Evolutionary conservation across 352 stramenopile genomes (phyloP).

Genomic region (Phytophthora vignae): DNA sequence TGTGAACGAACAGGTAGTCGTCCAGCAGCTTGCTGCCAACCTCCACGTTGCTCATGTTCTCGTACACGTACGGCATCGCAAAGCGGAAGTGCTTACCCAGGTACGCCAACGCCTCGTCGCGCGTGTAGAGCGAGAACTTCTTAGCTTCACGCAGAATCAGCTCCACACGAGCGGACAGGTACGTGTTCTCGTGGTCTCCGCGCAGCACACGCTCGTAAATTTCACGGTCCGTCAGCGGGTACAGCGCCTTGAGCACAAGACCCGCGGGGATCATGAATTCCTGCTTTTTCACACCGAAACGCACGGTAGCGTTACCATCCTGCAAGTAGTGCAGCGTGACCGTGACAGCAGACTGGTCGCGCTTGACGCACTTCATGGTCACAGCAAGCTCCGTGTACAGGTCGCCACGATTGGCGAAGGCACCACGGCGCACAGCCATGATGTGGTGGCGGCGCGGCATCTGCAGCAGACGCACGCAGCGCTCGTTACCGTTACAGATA

Average conservation of each 20-base stretch:
- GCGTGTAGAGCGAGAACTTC: slow-evolving; percentile 92
- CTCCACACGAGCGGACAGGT: slow-evolving; percentile 96
- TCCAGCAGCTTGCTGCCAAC: slow-evolving; percentile 91
- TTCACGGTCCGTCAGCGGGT: slow-evolving; percentile 92
- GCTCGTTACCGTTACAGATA: slow-evolving; percentile 99
- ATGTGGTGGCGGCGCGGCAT: slow-evolving; percentile 91
- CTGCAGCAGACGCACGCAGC: slow-evolving; percentile 98
- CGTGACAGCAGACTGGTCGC: slow-evolving; percentile 96
- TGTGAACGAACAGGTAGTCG: slow-evolving; percentile 98
- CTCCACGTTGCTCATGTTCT: slow-evolving; percentile 91
- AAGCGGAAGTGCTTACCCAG: slow-evolving; percentile 97
- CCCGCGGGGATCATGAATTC: slow-evolving; percentile 99
- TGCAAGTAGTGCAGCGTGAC: slow-evolving; percentile 99
- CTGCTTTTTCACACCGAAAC: slow-evolving; percentile 97
- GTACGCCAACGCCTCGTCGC: slow-evolving; percentile 93
- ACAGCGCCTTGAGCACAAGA: slow-evolving; percentile 97
- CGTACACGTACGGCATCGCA: slow-evolving; percentile 87
- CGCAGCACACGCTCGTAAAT: slow-evolving; percentile 97
- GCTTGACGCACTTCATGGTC: slow-evolving; percentile 96
- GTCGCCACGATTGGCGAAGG: slow-evolving; percentile 97
- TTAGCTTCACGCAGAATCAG: slow-evolving; percentile 97
- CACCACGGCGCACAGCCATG: slow-evolving; percentile 96
- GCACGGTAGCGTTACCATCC: slow-evolving; percentile 96
- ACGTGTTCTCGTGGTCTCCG: slow-evolving; percentile 97
- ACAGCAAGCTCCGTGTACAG: slow-evolving; percentile 98